Percentiles rank a stretch among this genome's conserved stretches.
Evolutionary conservation across 306 rosid genomes (phyloP).

Genomic region (Vachellia collinsii): DNA sequence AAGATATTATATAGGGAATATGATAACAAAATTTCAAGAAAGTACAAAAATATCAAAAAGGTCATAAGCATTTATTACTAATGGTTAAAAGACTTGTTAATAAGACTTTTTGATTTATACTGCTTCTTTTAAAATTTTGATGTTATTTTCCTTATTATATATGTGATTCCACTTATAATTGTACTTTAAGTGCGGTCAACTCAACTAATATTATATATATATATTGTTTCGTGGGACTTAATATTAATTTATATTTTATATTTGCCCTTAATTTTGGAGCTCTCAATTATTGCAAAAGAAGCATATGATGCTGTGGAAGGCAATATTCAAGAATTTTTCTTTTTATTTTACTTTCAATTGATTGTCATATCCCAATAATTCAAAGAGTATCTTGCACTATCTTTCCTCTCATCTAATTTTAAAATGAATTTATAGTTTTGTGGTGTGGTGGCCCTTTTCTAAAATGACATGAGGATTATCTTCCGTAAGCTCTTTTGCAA

Average conservation of each 20-base stretch:
- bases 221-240: background rate
- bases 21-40: too few relatives aligned
- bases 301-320: background rate
- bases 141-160: too few relatives aligned
- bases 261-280: background rate
- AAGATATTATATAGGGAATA: too few relatives aligned
- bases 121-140: too few relatives aligned
- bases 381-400: background rate
- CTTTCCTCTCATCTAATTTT: background rate
- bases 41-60: too few relatives aligned
- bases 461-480: background rate
- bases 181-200: slow-evolving; percentile 27
- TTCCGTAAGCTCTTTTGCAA: too few relatives aligned
- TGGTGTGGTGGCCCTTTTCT: background rate
- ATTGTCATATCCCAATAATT: background rate
- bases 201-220: background rate
- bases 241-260: background rate
- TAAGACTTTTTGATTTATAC: too few relatives aligned
- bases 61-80: too few relatives aligned
- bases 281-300: background rate
- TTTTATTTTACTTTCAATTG: background rate
- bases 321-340: background rate
- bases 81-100: too few relatives aligned
- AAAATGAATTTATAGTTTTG: background rate
- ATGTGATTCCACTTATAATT: background rate